Percentiles rank a stretch among this genome's conserved stretches.
phyloP scores from a whole-genome alignment of 1,139 yeast genomes.

The Pichia sp. region DNA sequence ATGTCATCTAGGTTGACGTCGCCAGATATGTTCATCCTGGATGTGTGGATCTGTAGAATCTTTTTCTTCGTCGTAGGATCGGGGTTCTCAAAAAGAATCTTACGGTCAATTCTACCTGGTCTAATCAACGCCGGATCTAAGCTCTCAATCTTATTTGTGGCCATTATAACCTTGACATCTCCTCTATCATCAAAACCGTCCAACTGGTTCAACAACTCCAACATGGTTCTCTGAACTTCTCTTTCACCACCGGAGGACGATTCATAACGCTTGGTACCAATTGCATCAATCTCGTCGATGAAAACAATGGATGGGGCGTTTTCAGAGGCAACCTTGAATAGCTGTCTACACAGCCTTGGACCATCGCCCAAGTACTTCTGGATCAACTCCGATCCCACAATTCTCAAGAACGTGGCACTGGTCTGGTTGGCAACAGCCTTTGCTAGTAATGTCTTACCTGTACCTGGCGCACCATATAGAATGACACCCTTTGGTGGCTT shows the following conservation, averaged over 20 bases:
- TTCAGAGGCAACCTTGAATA: conserved; percentile 95
- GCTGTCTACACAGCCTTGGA: conserved; percentile 89
- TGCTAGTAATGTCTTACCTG: conserved; percentile 94
- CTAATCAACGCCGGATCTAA: conserved; percentile 97
- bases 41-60: conserved; percentile 88
- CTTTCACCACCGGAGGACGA: conserved; percentile 97
- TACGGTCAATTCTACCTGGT: conserved; percentile 98
- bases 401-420: conserved; percentile 90
- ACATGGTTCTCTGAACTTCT: conserved; percentile 97
- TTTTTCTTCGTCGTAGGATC: conserved; percentile 90
- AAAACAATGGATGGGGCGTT: conserved; percentile 97
- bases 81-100: conserved; percentile 93
- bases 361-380: conserved; percentile 98
- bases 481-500: conserved; percentile 99
- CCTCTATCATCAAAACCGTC: conserved; percentile 99
- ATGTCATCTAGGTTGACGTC: conserved; percentile 90
- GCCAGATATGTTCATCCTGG: conserved; percentile 83
- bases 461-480: conserved; percentile 98
- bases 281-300: conserved; percentile 98
- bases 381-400: conserved; percentile 94
- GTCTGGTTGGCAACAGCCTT: conserved; percentile 99
- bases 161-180: conserved; percentile 98
- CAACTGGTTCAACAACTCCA: conserved; percentile 91
- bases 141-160: conserved; percentile 92
- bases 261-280: conserved; percentile 96